Base-by-base conservation (phyloP, 768 basidiomycete species). In the Porpolomopsis calyptriformis region DNA sequence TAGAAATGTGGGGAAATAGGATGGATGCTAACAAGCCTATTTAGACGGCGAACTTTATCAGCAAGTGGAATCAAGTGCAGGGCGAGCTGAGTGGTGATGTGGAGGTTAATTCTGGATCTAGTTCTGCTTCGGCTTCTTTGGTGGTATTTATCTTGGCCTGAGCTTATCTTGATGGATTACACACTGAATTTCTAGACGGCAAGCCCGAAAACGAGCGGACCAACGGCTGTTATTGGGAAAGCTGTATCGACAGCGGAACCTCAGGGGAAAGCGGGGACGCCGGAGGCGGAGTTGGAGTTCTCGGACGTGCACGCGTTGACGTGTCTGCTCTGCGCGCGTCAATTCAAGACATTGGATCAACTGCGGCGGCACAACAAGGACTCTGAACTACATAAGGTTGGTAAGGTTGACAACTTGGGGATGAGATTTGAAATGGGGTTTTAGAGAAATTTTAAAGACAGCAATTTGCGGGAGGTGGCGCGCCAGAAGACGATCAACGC, bases 11-110 rank as follows among this genome's bases (percentile, higher is more conserved):
- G 25, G 47, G 25, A 31, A 24, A 34, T 29, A 25, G 9, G 36
- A 35, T 16, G 49, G 33, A 49, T 49, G 33, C 16, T 37, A 54
- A 47, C 26, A 34, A n/a, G n/a, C n/a, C n/a, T 47, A 35, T 59
- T 16, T 59, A 96, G 89, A 86, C 81, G 37, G 85, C 77, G 40
- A 85, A 76, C 61, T 91, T 92, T 56, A 97, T 99, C 59, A 82
- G 75, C 56, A 97, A 98, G 60, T 99, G 94, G 96, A 98, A 93
- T 60, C 84, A 83, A 67, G 88, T 93, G 8, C 89, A 94, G 64
- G 84, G 83, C 64, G 93, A 91, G 56, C 72, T 96, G 41, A 76
- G 74, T 27, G 71, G 76, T 49, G 63, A 69, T 35, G 47, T 65
- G 25, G 58, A 56, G 47, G 50, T 57, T 43, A 51, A 47, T 49